Evolutionary conservation across 164 flowering plant genomes (phyloP).

Genomic region (Kingdonia uniflora): DNA sequence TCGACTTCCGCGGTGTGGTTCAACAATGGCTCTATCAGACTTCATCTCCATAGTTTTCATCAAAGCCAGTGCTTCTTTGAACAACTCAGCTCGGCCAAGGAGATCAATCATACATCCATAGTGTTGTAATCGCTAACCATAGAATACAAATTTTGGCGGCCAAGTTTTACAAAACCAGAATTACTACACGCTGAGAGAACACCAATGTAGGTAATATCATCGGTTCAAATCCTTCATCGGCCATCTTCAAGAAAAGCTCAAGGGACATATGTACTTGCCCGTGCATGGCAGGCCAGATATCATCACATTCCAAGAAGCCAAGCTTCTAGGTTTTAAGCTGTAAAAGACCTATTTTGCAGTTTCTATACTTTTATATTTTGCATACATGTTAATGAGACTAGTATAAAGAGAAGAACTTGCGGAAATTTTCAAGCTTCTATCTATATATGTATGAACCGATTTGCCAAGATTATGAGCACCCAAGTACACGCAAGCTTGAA

Average conservation of each 20-base stretch:
- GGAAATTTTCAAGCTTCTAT: constrained; percentile 21
- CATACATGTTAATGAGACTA: constrained; percentile 63
- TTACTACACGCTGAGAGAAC: constrained; percentile 12
- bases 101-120: constrained; percentile 14
- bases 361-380: constrained; percentile 62
- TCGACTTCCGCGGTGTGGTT: too few relatives aligned
- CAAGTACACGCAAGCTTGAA: constrained; percentile 54
- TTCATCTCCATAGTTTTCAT: constrained; percentile 8
- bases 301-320: constrained; percentile 60
- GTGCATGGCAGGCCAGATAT: constrained; percentile 50
- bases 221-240: constrained; percentile 10
- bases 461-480: constrained; percentile 59
- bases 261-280: constrained; percentile 35
- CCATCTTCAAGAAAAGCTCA: constrained; percentile 29
- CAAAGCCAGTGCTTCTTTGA: constrained; percentile 5
- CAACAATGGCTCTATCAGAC: constrained; percentile 9
- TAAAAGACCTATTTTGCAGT: constrained; percentile 51
- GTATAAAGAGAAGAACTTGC: constrained; percentile 35
- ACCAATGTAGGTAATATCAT: constrained; percentile 11
- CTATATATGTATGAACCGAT: constrained; percentile 57
- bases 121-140: constrained; percentile 12
- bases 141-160: constrained; percentile 5
- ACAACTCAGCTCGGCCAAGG: constrained; percentile 8
- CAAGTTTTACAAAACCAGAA: constrained; percentile 9
- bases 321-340: constrained; percentile 19